A percentile compares a stretch with the other conserved stretches of the same genome.
Conservation (phyloP, 140 eudicot genomes). For the Flaveria floridana region DNA sequence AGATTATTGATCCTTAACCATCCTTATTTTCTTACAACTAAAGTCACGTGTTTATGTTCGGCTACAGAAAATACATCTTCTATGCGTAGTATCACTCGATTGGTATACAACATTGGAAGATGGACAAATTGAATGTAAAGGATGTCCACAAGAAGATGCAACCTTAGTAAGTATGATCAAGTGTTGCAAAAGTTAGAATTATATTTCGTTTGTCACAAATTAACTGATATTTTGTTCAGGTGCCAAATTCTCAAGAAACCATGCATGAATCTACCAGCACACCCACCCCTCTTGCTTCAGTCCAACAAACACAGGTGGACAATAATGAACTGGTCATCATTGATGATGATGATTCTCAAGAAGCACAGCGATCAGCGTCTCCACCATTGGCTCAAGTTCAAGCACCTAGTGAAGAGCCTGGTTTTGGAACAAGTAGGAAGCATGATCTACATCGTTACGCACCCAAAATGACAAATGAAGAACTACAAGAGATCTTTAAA, state of each 20-base stretch:
- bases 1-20: neutral
- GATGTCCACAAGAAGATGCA: constrained; percentile 44
- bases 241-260: constrained; percentile 36
- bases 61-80: constrained; percentile 60
- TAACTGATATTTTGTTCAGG: constrained; percentile 9
- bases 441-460: constrained; percentile 41
- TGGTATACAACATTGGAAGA: constrained; percentile 47
- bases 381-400: constrained; percentile 27
- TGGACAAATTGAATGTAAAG: constrained; percentile 53
- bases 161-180: constrained; percentile 43
- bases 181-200: neutral
- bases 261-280: constrained; percentile 33
- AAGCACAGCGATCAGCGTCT: constrained; percentile 22
- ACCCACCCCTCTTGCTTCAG: constrained; percentile 30
- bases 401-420: constrained; percentile 28
- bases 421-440: constrained; percentile 31
- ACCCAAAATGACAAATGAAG: constrained; percentile 51
- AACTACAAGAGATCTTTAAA: constrained; percentile 44
- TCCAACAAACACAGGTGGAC: constrained; percentile 26
- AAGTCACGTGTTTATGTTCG: neutral
- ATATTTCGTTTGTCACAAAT: neutral
- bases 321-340: constrained; percentile 9
- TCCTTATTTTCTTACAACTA: neutral
- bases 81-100: constrained; percentile 51
- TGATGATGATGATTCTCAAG: constrained; percentile 29